These are phyloP conservation scores for Eimeria falciformis DNA, from an alignment of 169 alveolate species.

Conservation along the genomic window DNA sequence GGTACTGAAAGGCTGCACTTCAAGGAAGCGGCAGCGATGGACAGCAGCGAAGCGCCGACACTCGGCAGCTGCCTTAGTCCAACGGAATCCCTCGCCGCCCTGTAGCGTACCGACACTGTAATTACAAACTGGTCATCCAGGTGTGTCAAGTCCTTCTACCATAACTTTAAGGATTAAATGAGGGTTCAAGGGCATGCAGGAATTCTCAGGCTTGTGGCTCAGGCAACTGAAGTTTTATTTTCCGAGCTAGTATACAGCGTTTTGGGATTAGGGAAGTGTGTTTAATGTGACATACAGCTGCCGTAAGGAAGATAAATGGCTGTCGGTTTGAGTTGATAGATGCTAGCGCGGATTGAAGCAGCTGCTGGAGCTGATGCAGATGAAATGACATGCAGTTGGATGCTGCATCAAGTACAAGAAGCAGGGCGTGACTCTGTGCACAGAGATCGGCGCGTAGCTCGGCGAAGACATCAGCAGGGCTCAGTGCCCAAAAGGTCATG, in stretches of 20 bases:
- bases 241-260: not conserved
- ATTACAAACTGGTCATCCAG: not conserved
- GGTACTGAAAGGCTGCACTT: conserved; percentile 58
- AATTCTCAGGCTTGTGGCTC: not conserved
- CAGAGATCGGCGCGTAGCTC: conserved; percentile 61
- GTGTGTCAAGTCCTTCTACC: not conserved
- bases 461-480: conserved; percentile 51
- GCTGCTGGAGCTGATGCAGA: conserved; percentile 56
- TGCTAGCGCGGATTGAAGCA: conserved; percentile 4
- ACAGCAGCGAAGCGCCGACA: conserved; percentile 57
- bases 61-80: conserved; percentile 62
- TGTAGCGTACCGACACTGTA: not conserved
- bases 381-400: not conserved
- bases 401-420: conserved; percentile 55
- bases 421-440: conserved; percentile 45
- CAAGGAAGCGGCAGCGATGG: conserved; percentile 64
- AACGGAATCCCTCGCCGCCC: conserved; percentile 36
- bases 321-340: not conserved
- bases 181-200: no score
- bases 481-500: conserved; percentile 68
- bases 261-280: not conserved
- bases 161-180: not conserved
- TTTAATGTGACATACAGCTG: conserved; percentile 12
- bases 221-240: no score
- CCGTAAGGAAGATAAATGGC: conserved; percentile 41